Base-by-base conservation (phyloP, 305 asterid genomes). In the Plantago coronopus region DNA sequence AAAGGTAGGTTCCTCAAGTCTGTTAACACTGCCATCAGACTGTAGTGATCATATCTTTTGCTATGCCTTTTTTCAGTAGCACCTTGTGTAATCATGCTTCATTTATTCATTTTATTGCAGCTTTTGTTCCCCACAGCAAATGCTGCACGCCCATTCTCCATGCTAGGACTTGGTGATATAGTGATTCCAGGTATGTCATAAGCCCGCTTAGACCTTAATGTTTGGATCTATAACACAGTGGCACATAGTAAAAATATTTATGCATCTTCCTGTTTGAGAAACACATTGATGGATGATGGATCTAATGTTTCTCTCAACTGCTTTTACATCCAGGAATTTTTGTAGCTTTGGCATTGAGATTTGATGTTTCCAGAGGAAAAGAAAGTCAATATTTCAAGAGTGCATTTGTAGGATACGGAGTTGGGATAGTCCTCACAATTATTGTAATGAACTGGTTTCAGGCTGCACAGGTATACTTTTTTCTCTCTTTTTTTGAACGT, bases 111-210 rank as follows among this genome's bases (percentile, higher is more conserved):
- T n/a, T n/a, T n/a, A 62, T 50, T 80, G 65, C 91, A 93, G 97
- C 99, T 93, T 74, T 77, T 89, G 66, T 93, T 93, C 87, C 98
- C 97, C 17, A 86, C 99, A 17, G 62, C 85, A 54, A 88, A 86
- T 65, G 44, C 88, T 18, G 69, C 83, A 14, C 95, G 96, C 17
- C 99, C 99, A 14, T 94, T 85, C 80, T 94, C 99, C 18, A 94
- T 94, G 99, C 72, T 94, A 56, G 99, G 97, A 66, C 99, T 94
- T 63, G 96, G 99, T 58, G 99, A 94, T 74, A 93, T 87, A 48
- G 99, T 93, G 58, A 87, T 93, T 79, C 99, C 99, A 65, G 99
- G 99, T 89, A 79, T 49, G 54, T 61, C 47, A 4, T 55, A 38
- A 2, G 43, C 3, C 43, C 12, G 43, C 3, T 29, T 1, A 17